phyloP scores from a whole-genome alignment of 352 stramenopile species.

The Globisporangium paddicum region DNA sequence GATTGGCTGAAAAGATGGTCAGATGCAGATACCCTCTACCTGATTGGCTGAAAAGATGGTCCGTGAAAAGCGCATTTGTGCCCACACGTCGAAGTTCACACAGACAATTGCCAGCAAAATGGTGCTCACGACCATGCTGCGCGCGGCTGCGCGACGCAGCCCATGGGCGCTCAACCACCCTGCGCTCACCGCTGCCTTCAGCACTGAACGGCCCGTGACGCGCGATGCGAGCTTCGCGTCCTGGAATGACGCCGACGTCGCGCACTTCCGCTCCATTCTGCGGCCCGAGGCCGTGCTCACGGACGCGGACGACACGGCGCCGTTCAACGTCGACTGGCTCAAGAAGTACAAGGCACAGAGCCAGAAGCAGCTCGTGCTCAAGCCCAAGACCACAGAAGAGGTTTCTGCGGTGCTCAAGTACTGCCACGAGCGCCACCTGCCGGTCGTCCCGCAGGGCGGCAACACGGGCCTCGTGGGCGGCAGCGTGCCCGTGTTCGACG shows the following conservation, averaged over 20 bases:
- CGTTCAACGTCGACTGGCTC: slow-evolving; percentile 82
- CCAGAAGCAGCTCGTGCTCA: slow-evolving; percentile 74
- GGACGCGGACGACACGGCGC: slow-evolving; percentile 54
- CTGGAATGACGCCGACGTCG: slow-evolving; percentile 62
- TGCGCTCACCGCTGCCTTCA: slow-evolving; percentile 10
- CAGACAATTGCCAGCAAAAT: neutral
- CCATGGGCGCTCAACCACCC: neutral
- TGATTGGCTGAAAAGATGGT: too few species aligned
- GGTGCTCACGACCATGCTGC: slow-evolving; percentile 5
- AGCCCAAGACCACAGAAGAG: slow-evolving; percentile 83
- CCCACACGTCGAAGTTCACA: slow-evolving; percentile 7
- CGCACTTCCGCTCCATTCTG: slow-evolving; percentile 60
- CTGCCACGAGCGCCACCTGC: slow-evolving; percentile 86
- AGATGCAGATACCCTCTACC: too few species aligned
- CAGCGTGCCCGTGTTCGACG: slow-evolving; percentile 84
- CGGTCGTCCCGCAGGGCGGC: slow-evolving; percentile 94
- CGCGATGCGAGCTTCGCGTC: slow-evolving; percentile 41
- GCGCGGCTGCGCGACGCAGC: slow-evolving; percentile 10
- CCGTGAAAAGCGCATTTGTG: neutral
- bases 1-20: too few species aligned
- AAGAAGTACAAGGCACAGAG: slow-evolving; percentile 75
- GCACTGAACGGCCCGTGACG: slow-evolving; percentile 19
- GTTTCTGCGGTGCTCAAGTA: slow-evolving; percentile 90
- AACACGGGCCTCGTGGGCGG: slow-evolving; percentile 98
- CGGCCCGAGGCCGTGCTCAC: slow-evolving; percentile 60